Base-by-base conservation (phyloP, 1,139 yeast genomes). In the Taphrina deformans region DNA sequence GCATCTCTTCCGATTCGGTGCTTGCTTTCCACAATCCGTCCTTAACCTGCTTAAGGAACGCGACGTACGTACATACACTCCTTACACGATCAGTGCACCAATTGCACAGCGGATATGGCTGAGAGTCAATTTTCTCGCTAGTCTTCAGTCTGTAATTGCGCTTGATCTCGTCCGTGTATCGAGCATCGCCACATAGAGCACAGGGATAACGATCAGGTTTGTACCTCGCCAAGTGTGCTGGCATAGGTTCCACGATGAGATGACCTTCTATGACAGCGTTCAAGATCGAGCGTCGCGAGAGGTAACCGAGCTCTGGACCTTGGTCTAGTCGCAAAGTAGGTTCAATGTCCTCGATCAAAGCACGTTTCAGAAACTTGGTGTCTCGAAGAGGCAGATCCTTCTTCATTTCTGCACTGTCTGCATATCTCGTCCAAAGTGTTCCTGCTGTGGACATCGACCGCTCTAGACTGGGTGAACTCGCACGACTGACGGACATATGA, bases 221-320 rank as follows among this genome's bases (percentile, higher is more conserved):
- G 27, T 53, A 27, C 14, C 53, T 40, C 18, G 63, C 38, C 18
- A 59, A 55, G n/a, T 62, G 52, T 0, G 70, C 96, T 65, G 91
- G 86, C 14, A 92, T 82, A 0, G 99, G 98, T 75, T 91, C 97
- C 48, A 93, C 86, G 14, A 85, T 81, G 6, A 89, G 91, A 55
- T 87, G 82, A 4, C 96, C 96, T 63, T 91, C 97, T 48, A 88
- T 81, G 69, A 92, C 80, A 40, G 86, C 82, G 62, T 80, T 77
- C 82, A 91, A 79, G 68, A 89, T 81, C 51, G 84, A 80, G 70
- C 86, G 80, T 68, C 83, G 79, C 46, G 80, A 81, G 62, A 85
- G 77, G 85, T 86, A 84, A 40, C 85, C 80, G 64, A 86, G 74
- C 10, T 85, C 86, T 1, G 87, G 85, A 0, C 90, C 85, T 56